Evolutionary conservation across 805 yeast genomes (phyloP).

Genomic region (Nakazawaea wickerhamii): DNA sequence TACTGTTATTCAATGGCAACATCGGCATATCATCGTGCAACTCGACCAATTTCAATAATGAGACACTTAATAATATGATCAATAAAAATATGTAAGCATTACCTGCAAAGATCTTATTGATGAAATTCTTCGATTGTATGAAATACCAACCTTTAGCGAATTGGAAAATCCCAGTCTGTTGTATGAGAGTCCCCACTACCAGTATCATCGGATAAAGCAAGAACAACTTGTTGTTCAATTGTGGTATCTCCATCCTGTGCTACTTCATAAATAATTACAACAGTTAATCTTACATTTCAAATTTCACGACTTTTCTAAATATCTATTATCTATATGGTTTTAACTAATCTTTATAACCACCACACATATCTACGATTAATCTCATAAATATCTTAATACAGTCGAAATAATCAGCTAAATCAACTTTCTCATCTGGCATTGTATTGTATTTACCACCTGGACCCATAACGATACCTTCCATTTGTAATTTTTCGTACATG

Average conservation of each 20-base stretch:
- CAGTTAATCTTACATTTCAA: no score
- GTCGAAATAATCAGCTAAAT: conserved; percentile 20
- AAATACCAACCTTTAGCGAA: conserved; percentile 7
- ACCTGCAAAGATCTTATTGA: conserved; percentile 11
- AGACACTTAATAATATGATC: conserved; percentile 1
- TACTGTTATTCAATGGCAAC: conserved; percentile 2
- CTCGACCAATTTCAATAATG: conserved; percentile 2
- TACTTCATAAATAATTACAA: no score
- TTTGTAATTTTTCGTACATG: conserved; percentile 19
- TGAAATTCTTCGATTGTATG: conserved; percentile 5
- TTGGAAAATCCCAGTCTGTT: conserved; percentile 5
- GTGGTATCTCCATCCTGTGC: background rate
- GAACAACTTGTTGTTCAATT: background rate
- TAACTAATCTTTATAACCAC: conserved; percentile 16
- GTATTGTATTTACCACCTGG: conserved; percentile 24
- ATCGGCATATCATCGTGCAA: background rate
- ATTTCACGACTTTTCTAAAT: no score
- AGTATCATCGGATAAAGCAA: conserved; percentile 1
- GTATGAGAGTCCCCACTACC: conserved; percentile 5
- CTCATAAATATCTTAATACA: conserved; percentile 21
- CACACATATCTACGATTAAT: conserved; percentile 19
- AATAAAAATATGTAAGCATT: conserved; percentile 9
- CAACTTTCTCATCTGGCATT: conserved; percentile 23
- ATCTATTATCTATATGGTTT: no score
- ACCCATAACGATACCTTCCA: conserved; percentile 23